Evolutionary conservation across 306 rosid species (phyloP).

Genomic region (Dryas alaskensis): DNA sequence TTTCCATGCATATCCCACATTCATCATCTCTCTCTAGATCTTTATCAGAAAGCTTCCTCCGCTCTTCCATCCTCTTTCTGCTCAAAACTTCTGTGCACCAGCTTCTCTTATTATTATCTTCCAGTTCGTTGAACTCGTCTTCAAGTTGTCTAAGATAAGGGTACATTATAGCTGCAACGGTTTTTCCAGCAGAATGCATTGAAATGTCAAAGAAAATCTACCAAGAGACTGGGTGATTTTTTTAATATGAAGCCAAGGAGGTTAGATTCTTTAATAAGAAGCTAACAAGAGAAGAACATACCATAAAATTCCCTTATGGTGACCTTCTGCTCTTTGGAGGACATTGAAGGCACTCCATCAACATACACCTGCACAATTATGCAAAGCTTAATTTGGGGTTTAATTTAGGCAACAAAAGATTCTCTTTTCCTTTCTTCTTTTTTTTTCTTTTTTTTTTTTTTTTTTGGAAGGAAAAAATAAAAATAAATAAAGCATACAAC

Average conservation of each 20-base stretch:
- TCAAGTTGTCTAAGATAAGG: constrained; percentile 69
- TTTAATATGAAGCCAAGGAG: not conserved
- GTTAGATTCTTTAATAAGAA: not conserved
- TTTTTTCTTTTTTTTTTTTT: not conserved
- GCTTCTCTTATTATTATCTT: constrained; percentile 30
- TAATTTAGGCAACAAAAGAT: not conserved
- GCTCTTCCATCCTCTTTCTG: constrained; percentile 34
- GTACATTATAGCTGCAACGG: constrained; percentile 62
- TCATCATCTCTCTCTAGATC: constrained; percentile 56
- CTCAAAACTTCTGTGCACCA: constrained; percentile 23
- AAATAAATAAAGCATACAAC: not conserved
- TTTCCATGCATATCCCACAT: constrained; percentile 84
- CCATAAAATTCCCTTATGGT: constrained; percentile 67
- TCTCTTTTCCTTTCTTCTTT: no score
- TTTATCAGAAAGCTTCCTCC: constrained; percentile 20
- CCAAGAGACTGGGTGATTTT: not conserved
- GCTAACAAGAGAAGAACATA: constrained; percentile 23
- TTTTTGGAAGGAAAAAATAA: not conserved
- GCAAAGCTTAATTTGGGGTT: constrained; percentile 15
- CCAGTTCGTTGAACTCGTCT: constrained; percentile 42
- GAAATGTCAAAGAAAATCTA: not conserved
- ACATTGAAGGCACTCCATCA: constrained; percentile 59
- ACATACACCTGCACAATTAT: constrained; percentile 49
- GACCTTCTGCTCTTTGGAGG: constrained; percentile 63
- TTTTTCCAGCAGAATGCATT: constrained; percentile 14